phyloP scores from a whole-genome alignment of 139 green algal species.

The Medakamo hakoo region DNA sequence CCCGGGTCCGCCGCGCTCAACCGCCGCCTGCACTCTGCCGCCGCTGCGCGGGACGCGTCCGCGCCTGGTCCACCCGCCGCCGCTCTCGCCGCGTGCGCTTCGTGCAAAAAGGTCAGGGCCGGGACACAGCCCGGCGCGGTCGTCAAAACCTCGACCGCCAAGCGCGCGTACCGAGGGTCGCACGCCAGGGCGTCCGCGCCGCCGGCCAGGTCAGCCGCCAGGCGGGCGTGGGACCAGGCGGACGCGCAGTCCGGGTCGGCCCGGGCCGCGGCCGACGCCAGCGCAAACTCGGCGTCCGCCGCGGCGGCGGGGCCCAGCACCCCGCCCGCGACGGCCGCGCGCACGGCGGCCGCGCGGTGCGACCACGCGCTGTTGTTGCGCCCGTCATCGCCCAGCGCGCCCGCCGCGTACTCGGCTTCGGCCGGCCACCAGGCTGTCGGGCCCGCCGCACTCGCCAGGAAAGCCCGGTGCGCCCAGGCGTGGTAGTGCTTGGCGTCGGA shows the following conservation, averaged over 20 bases:
- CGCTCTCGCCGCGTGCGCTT: conserved; percentile 16
- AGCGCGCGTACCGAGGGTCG: background rate
- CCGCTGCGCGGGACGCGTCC: background rate
- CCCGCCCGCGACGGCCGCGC: background rate
- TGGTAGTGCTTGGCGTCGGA: conserved; percentile 82
- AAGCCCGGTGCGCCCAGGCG: conserved; percentile 64
- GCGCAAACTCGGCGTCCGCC: conserved; percentile 28
- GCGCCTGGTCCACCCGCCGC: background rate
- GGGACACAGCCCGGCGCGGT: conserved; percentile 18
- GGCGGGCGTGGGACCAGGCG: conserved; percentile 49
- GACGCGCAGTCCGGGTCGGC: conserved; percentile 40
- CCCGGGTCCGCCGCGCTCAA: background rate
- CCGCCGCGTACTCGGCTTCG: conserved; percentile 37
- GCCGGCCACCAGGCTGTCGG: conserved; percentile 14
- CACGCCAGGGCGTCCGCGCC: background rate
- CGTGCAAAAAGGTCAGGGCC: conserved; percentile 25
- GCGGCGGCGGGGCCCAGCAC: background rate
- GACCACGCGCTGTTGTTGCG: conserved; percentile 83
- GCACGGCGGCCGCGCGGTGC: conserved; percentile 26
- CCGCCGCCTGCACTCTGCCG: background rate
- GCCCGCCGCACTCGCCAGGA: conserved; percentile 8
- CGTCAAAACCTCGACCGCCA: conserved; percentile 27
- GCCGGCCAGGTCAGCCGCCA: conserved; percentile 11
- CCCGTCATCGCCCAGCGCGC: conserved; percentile 40
- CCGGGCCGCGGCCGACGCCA: conserved; percentile 14